These are phyloP conservation scores for Jaminaea rosea DNA, from an alignment of 1,284 basidiomycete genomes.

Conservation along the genomic window DNA sequence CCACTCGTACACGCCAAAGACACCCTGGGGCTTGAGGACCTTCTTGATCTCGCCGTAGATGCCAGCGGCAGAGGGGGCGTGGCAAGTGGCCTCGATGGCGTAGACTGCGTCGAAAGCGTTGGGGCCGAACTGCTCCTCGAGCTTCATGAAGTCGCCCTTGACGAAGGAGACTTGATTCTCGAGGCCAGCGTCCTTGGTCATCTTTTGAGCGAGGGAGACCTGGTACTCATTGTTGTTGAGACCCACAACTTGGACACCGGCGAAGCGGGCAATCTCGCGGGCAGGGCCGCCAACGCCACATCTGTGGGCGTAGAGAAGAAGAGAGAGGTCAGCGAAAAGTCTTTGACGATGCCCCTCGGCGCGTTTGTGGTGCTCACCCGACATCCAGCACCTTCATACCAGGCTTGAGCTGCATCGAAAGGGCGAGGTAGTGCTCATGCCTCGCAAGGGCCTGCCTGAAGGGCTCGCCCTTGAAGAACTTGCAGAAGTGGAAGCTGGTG, in stretches of 20 bases:
- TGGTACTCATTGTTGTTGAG: conserved; percentile 98
- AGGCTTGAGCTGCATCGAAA: conserved; percentile 52
- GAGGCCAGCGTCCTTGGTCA: conserved; percentile 71
- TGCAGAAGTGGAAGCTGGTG: conserved; percentile 92
- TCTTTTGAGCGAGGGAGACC: conserved; percentile 70
- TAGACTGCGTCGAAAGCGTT: conserved; percentile 95
- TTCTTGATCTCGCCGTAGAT: conserved; percentile 89
- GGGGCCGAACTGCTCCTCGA: conserved; percentile 83
- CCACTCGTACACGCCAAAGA: conserved; percentile 99
- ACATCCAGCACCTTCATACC: conserved; percentile 96
- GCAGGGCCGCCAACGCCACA: conserved; percentile 97
- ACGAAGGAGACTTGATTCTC: conserved; percentile 63
- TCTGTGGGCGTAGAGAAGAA: no score
- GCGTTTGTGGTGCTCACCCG: no score
- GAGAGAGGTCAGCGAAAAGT: no score
- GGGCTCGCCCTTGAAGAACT: conserved; percentile 91
- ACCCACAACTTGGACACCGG: conserved; percentile 76
- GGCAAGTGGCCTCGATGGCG: conserved; percentile 94
- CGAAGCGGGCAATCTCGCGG: conserved; percentile 84
- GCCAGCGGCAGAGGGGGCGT: conserved; percentile 90
- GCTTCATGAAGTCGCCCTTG: conserved; percentile 80
- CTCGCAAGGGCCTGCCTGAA: conserved; percentile 75
- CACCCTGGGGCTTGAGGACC: conserved; percentile 91
- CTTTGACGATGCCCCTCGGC: no score
- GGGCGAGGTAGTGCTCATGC: conserved; percentile 96